These are phyloP conservation scores for Mucor saturninus DNA, from an alignment of 371 early-diverging fungal genomes.

Conservation along the genomic window DNA sequence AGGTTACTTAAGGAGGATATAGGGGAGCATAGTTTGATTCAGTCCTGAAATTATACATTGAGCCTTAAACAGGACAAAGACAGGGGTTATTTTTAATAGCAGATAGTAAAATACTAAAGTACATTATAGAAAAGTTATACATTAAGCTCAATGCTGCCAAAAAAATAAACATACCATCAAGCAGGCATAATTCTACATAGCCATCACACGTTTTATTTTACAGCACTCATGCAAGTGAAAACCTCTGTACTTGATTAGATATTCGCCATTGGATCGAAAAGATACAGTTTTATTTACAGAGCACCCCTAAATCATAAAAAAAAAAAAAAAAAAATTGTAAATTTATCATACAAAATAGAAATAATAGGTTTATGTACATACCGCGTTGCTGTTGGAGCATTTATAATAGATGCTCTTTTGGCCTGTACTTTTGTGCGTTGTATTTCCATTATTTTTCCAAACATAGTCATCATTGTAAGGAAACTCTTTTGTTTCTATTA, in stretches of 20 bases:
- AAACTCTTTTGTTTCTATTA: constrained; percentile 53
- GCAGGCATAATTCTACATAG: too few species aligned
- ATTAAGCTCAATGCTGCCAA: too few species aligned
- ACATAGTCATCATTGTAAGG: constrained; percentile 48
- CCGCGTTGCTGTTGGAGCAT: constrained; percentile 39
- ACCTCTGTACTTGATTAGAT: constrained; percentile 55
- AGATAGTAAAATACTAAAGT: too few species aligned
- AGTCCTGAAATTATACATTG: too few species aligned
- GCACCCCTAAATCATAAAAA: constrained; percentile 18
- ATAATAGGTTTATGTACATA: constrained; percentile 2
- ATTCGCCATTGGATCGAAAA: constrained; percentile 50
- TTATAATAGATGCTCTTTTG: constrained; percentile 59
- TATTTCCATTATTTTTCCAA: constrained; percentile 64
- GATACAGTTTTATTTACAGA: constrained; percentile 57
- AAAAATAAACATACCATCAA: too few species aligned
- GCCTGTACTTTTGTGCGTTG: constrained; percentile 54
- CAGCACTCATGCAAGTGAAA: constrained; percentile 37
- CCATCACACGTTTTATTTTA: constrained; percentile 8
- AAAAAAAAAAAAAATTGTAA: not conserved
- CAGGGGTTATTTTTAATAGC: too few species aligned
- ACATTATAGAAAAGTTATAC: too few species aligned
- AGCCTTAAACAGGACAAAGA: too few species aligned
- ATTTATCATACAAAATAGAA: too few species aligned
- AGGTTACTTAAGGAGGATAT: too few species aligned
- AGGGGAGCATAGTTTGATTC: too few species aligned